Percentiles rank a stretch among this genome's conserved stretches.
These are phyloP conservation scores for Chlorella ohadii DNA, from an alignment of 139 green algal species.

Conservation along the genomic window DNA sequence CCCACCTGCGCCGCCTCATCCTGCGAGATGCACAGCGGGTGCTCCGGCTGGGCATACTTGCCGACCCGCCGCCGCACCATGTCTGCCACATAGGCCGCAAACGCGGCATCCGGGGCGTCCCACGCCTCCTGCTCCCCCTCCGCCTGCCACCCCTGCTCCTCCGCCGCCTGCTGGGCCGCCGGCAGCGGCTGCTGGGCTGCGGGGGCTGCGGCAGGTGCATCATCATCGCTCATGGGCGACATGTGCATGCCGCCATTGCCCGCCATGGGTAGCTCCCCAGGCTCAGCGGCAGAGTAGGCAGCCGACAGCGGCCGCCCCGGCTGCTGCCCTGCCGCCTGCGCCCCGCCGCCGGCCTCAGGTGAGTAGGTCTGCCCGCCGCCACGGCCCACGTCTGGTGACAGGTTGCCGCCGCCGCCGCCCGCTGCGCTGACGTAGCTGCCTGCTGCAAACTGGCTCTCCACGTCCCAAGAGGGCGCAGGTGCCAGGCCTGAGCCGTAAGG, in stretches of 20 bases:
- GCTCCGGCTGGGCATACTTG: constrained; percentile 78
- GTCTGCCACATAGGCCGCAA: constrained; percentile 76
- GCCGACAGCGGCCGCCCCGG: not conserved
- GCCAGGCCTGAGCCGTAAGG: not conserved
- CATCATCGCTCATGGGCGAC: constrained; percentile 23
- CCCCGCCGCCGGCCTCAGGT: not conserved
- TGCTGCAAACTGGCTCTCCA: constrained; percentile 27
- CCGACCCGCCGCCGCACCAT: constrained; percentile 67
- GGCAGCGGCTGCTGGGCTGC: not conserved
- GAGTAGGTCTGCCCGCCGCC: constrained; percentile 7
- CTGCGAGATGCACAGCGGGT: constrained; percentile 59
- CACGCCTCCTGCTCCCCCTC: constrained; percentile 39
- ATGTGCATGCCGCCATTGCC: constrained; percentile 4
- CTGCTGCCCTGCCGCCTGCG: not conserved
- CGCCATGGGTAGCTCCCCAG: not conserved
- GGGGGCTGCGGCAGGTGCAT: not conserved
- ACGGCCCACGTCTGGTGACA: not conserved
- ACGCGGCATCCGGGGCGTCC: constrained; percentile 65
- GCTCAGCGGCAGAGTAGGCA: not conserved
- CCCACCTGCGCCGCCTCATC: constrained; percentile 52
- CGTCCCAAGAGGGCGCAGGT: constrained; percentile 9
- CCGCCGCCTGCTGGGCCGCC: not conserved
- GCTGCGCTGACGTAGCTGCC: not conserved
- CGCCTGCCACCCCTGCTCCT: not conserved
- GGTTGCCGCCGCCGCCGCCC: not conserved